Percentiles rank a stretch among this genome's conserved stretches.
phyloP scores from a whole-genome alignment of 139 green algal genomes.

The Coccomyxa sp. region DNA sequence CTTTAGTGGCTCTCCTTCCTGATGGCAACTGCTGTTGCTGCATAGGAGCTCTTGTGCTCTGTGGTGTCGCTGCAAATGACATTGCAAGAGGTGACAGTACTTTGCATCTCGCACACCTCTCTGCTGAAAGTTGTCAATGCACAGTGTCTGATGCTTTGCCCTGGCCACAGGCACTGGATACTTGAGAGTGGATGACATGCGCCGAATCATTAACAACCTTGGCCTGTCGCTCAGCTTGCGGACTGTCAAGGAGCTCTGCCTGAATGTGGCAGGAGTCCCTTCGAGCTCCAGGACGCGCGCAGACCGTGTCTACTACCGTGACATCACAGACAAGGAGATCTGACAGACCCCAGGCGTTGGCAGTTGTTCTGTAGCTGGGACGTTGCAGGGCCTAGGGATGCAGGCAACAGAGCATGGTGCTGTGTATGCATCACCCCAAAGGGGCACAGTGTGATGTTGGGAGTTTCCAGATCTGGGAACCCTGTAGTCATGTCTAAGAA shows the following conservation, averaged over 20 bases:
- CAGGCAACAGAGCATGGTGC: too few species aligned
- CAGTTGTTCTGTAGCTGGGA: too few species aligned
- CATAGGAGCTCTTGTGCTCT: background rate
- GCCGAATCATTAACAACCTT: slow-evolving; percentile 50
- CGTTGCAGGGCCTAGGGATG: too few species aligned
- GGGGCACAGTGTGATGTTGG: too few species aligned
- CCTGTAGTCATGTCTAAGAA: too few species aligned
- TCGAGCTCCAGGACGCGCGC: too few species aligned
- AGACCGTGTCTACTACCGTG: background rate
- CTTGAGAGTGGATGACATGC: slow-evolving; percentile 57
- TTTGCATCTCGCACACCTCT: background rate
- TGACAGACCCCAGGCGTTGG: background rate
- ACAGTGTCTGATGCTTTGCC: background rate
- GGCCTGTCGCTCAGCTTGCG: slow-evolving; percentile 47
- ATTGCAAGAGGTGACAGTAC: too few species aligned
- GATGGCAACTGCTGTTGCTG: background rate
- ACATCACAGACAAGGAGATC: background rate
- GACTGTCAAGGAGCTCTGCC: slow-evolving; percentile 24
- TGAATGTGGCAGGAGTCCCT: background rate
- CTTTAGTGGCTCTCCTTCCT: background rate
- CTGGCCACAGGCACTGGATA: slow-evolving; percentile 27
- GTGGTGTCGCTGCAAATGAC: background rate
- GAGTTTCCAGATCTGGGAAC: too few species aligned
- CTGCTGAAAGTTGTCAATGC: background rate
- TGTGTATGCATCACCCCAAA: too few species aligned